Evolutionary conservation across 768 basidiomycete genomes (phyloP), one percentile per base, ranked within the genome.

Genomic region (Kwoniella bestiolae): DNA sequence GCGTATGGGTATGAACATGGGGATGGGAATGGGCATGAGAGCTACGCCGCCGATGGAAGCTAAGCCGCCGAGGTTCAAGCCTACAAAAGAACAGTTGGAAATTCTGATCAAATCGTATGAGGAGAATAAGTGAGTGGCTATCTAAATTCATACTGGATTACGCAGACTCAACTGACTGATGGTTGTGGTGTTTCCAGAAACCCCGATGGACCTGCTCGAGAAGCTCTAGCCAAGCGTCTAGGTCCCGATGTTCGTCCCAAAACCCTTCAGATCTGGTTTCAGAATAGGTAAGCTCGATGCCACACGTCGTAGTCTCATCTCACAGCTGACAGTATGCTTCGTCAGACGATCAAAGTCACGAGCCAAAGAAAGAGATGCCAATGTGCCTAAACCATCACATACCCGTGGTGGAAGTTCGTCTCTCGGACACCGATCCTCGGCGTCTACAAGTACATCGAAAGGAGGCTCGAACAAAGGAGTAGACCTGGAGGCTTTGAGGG

Each of bases 201-300:
- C 47, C 76, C 76, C 11, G 76, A 75, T 60, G 67, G 59, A 5
- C 49, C 67, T 8, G 62, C 66, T 2, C 49, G 76, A 38, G 76
- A 75, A 45, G 60, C 51, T 3, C 47, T 75, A 16, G 73, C 74
- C 2, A 67, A 65, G 28, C 53, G 32, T 26, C 31, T 77, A 26
- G 75, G 75, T 6, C 56, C 63, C 5, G 74, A 72, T 34, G 55
- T 75, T 18, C 57, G 60, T 29, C 68, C 69, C 6, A 77, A 77
- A 56, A 77, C 76, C 0, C 57, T 77, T 16, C 76, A 77, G 41
- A 77, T 77, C 25, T 77, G 76, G 76, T 77, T 77, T 46, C 76
- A 77, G 56, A 77, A 77, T 50, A 60, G 76, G 74, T 75, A 21
- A 63, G 70, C 44, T 49, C 11, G n/a, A n/a, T n/a, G n/a, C n/a